A percentile compares a stretch with the other conserved stretches of the same genome.
Evolutionary conservation across 1,284 basidiomycete species (phyloP).

Genomic region (Trametes versicolor): DNA sequence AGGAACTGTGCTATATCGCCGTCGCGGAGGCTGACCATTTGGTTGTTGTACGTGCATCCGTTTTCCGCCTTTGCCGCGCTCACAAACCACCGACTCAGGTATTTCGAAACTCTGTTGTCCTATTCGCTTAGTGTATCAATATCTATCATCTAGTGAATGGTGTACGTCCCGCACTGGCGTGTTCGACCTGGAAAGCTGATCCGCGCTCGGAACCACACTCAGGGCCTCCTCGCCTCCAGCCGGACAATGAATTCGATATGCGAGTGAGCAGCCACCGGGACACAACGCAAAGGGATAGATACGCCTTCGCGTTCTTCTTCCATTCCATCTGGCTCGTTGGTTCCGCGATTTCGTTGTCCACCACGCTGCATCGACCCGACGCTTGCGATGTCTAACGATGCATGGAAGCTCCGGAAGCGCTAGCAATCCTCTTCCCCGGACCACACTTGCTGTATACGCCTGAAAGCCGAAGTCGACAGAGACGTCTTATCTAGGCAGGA

Average conservation of each 20-base stretch:
- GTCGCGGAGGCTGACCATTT: not conserved
- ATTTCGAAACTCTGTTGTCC: not conserved
- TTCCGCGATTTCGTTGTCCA: not conserved
- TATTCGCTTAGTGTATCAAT: not conserved
- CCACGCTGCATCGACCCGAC: not conserved
- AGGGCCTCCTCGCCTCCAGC: too few relatives aligned
- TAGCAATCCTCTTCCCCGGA: not conserved
- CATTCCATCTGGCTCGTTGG: too few relatives aligned
- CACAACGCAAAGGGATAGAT: too few relatives aligned
- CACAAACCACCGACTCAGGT: not conserved
- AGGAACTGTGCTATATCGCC: not conserved
- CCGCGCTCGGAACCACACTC: too few relatives aligned
- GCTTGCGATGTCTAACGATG: not conserved
- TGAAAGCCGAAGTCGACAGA: not conserved
- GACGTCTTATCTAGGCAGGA: not conserved
- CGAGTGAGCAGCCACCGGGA: too few relatives aligned
- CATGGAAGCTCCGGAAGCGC: not conserved
- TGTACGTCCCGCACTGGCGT: too few relatives aligned
- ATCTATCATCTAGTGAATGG: not conserved
- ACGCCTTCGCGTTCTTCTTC: too few relatives aligned
- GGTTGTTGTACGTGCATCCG: not conserved
- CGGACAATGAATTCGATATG: too few relatives aligned
- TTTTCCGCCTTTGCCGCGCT: not conserved
- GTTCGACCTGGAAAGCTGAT: too few relatives aligned
- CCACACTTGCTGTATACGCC: not conserved